phyloP scores from a whole-genome alignment of 768 basidiomycete species.

The Tremella mesenterica region DNA sequence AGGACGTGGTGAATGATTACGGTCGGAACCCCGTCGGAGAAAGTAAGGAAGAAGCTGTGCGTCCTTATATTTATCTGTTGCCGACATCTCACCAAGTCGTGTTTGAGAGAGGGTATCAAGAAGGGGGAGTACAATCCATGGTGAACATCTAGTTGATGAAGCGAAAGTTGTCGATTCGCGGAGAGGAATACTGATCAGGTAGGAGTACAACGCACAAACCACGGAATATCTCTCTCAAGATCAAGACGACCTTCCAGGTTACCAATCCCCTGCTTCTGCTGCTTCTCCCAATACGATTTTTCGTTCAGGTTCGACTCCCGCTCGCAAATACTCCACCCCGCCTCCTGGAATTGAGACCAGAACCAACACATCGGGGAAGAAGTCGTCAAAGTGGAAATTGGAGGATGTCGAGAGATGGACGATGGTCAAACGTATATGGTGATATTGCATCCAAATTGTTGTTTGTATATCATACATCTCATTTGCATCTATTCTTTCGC shows the following conservation, averaged over 20 bases:
- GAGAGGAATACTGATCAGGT: too few species aligned
- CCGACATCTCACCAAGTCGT: not conserved
- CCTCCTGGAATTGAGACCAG: not conserved
- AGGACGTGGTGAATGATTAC: slow-evolving; percentile 74
- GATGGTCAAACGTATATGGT: slow-evolving; percentile 90
- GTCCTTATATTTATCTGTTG: slow-evolving; percentile 19
- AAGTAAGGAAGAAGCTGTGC: slow-evolving; percentile 71
- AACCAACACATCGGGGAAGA: slow-evolving; percentile 37
- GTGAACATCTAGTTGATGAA: slow-evolving; percentile 1
- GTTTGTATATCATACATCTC: not conserved
- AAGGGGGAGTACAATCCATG: not conserved
- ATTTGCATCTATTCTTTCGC: slow-evolving; percentile 10
- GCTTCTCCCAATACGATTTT: slow-evolving; percentile 3
- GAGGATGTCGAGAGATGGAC: slow-evolving; percentile 90
- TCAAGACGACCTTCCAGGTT: slow-evolving; percentile 57
- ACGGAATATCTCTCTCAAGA: slow-evolving; percentile 61
- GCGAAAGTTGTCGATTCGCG: too few species aligned
- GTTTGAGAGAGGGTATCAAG: too few species aligned
- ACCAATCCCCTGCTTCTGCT: slow-evolving; percentile 4
- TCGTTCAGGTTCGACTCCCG: too few species aligned
- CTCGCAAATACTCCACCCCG: slow-evolving; percentile 1
- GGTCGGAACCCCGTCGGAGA: slow-evolving; percentile 88
- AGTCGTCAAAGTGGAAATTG: slow-evolving; percentile 59
- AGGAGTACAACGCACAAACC: slow-evolving; percentile 76
- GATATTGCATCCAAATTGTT: not conserved